phyloP scores from a whole-genome alignment of 345 rosid species.

The Eucalyptus erythrocorys region DNA sequence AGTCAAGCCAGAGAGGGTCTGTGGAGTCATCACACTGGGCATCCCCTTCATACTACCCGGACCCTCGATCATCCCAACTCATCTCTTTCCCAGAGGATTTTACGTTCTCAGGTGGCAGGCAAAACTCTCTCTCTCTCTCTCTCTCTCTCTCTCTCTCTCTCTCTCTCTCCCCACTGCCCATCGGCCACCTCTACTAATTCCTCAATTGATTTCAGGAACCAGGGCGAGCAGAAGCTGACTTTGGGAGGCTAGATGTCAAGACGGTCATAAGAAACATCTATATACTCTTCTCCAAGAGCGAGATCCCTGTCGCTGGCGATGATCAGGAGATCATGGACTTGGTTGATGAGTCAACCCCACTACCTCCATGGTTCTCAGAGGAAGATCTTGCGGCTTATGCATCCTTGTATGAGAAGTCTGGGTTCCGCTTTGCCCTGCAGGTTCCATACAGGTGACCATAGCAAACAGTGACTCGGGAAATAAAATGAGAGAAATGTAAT shows the following conservation, averaged over 20 bases:
- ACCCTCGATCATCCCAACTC: background rate
- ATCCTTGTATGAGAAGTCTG: constrained; percentile 25
- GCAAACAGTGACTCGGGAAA: background rate
- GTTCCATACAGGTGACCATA: constrained; percentile 29
- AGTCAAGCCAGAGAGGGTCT: constrained; percentile 14
- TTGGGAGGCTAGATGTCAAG: constrained; percentile 26
- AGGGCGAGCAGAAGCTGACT: constrained; percentile 40
- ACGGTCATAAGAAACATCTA: constrained; percentile 30
- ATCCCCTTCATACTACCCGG: constrained; percentile 22
- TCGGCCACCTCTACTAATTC: background rate
- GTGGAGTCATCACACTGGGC: constrained; percentile 19
- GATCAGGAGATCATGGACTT: constrained; percentile 43
- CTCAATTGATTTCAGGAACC: constrained; percentile 8
- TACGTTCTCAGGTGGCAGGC: constrained; percentile 32
- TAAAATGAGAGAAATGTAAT: background rate
- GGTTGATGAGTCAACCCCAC: constrained; percentile 30
- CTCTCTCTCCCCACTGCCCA: background rate
- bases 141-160: background rate
- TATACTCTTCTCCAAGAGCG: constrained; percentile 24
- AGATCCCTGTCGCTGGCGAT: constrained; percentile 13
- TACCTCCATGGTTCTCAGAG: constrained; percentile 31
- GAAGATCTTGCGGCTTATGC: constrained; percentile 36
- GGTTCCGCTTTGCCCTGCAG: constrained; percentile 20
- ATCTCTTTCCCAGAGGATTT: constrained; percentile 21
- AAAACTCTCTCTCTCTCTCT: background rate